phyloP scores from a whole-genome alignment of 2,329 filamentous ascomycete genomes.

The Cladophialophora bantiana region DNA sequence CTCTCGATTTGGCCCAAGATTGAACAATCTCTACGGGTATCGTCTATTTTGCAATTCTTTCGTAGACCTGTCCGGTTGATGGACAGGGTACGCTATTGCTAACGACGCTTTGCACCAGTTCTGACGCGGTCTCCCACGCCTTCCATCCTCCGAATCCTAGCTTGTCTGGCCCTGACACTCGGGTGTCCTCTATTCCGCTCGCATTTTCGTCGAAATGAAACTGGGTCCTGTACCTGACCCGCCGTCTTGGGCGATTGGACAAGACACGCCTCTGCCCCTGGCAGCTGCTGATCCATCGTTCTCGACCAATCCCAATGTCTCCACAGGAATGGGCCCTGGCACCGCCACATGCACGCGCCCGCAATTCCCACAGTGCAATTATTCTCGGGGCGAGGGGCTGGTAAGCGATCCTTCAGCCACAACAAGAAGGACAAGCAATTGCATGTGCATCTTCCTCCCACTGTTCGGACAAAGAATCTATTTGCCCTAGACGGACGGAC shows the following conservation, averaged over 20 bases:
- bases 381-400: constrained; percentile 2
- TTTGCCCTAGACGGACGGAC: background rate
- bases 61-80: background rate
- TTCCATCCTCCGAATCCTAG: background rate
- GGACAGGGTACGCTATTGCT: constrained; percentile 4
- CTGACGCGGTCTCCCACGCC: constrained; percentile 3
- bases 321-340: constrained; percentile 26
- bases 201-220: constrained; percentile 33
- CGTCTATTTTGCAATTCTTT: background rate
- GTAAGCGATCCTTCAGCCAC: constrained; percentile 19
- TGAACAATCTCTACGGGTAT: background rate
- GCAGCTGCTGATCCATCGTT: constrained; percentile 30
- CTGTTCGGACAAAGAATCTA: background rate
- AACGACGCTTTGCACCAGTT: background rate
- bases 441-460: background rate
- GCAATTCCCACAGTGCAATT: constrained; percentile 19
- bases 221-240: constrained; percentile 25
- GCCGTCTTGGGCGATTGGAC: constrained; percentile 24
- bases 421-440: background rate
- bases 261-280: constrained; percentile 28
- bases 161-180: constrained; percentile 22
- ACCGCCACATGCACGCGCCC: constrained; percentile 28
- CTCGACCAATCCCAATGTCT: constrained; percentile 34
- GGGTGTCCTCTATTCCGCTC: constrained; percentile 27
- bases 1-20: constrained; percentile 20